These are phyloP conservation scores for Solanum hybrid DNA, from an alignment of 305 asterid genomes.

Conservation along the genomic window DNA sequence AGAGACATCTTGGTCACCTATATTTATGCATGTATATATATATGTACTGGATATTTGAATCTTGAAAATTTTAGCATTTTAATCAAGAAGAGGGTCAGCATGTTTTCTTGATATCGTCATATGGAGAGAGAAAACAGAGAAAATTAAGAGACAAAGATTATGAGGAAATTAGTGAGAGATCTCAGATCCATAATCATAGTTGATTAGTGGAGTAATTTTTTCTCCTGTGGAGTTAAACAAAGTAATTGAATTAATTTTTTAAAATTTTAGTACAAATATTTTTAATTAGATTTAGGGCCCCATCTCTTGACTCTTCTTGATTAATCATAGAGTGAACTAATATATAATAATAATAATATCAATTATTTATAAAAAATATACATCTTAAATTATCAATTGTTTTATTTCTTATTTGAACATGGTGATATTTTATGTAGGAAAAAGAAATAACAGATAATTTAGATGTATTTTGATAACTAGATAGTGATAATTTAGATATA, in stretches of 20 bases:
- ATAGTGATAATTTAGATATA: neutral
- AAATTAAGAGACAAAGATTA: neutral
- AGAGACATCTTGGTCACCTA: neutral
- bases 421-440: neutral
- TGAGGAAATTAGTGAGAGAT: neutral
- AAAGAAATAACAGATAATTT: neutral
- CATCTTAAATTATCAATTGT: neutral
- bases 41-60: neutral
- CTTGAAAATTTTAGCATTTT: neutral
- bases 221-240: neutral
- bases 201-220: neutral
- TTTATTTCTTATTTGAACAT: neutral
- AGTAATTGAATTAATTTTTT: neutral
- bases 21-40: neutral
- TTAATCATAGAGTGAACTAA: neutral
- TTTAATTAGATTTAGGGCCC: neutral
- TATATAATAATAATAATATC: no score
- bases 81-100: neutral
- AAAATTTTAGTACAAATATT: neutral
- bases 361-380: no score
- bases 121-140: neutral
- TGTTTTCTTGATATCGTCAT: neutral
- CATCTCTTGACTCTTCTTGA: neutral
- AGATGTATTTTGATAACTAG: neutral
- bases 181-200: constrained; percentile 14